A percentile compares a stretch with the other conserved stretches of the same genome.
phyloP scores from a whole-genome alignment of 75 land plant species.

The Picea glauca region DNA sequence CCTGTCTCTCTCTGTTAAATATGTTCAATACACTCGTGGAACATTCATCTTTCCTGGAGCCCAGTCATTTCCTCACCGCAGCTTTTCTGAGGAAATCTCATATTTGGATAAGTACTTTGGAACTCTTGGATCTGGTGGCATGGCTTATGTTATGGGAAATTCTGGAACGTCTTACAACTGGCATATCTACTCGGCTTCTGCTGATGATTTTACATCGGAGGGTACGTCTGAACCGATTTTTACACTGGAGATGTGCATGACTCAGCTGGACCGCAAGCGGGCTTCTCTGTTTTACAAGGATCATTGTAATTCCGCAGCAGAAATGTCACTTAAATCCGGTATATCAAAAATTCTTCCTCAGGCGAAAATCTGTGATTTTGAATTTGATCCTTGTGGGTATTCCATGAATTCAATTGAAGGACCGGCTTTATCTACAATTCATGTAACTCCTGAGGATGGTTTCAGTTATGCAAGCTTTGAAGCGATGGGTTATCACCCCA shows the following conservation, averaged over 20 bases:
- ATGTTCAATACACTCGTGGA: slow-evolving; percentile 49
- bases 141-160: slow-evolving; percentile 60
- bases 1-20: slow-evolving; percentile 23
- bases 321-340: slow-evolving; percentile 57
- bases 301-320: slow-evolving; percentile 25
- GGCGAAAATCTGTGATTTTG: slow-evolving; percentile 68
- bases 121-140: slow-evolving; percentile 26
- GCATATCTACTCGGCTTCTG: slow-evolving; percentile 54
- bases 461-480: slow-evolving; percentile 92
- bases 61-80: slow-evolving; percentile 58
- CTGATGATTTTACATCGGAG: not conserved
- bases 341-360: slow-evolving; percentile 57
- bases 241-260: slow-evolving; percentile 86
- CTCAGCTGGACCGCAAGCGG: slow-evolving; percentile 36
- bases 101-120: slow-evolving; percentile 50
- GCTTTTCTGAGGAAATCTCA: slow-evolving; percentile 48
- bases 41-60: slow-evolving; percentile 54
- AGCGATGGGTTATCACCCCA: slow-evolving; percentile 49
- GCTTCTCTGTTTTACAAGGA: slow-evolving; percentile 61
- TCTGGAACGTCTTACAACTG: slow-evolving; percentile 28
- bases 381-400: slow-evolving; percentile 89
- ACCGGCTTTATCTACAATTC: slow-evolving; percentile 62
- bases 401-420: slow-evolving; percentile 74
- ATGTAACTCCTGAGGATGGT: slow-evolving; percentile 84
- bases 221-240: not conserved